Evolutionary conservation across 2,329 filamentous ascomycete genomes (phyloP).

Genomic region (Alternaria triticimaculans): DNA sequence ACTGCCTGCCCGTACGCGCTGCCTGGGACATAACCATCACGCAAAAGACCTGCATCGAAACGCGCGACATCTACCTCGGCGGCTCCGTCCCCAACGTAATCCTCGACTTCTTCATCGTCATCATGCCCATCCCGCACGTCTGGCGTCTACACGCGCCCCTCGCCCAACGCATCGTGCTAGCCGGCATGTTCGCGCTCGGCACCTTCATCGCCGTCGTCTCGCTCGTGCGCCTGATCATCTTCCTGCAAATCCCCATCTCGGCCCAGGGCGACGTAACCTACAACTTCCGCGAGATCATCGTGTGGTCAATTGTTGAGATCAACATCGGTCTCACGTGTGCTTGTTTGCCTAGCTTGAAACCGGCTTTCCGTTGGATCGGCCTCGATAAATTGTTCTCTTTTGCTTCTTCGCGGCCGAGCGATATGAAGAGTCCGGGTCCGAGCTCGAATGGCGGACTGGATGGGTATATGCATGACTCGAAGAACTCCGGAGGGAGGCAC

Average conservation of each 20-base stretch:
- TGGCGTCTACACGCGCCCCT: constrained; percentile 30
- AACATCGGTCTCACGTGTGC: constrained; percentile 33
- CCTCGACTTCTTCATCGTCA: constrained; percentile 28
- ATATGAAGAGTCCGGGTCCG: constrained; percentile 14
- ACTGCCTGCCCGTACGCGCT: constrained; percentile 26
- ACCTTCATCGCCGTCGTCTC: constrained; percentile 34
- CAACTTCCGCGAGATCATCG: constrained; percentile 35
- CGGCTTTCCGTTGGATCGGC: constrained; percentile 21
- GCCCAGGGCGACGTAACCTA: constrained; percentile 27
- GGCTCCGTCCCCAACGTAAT: constrained; percentile 34
- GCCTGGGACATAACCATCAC: constrained; percentile 31
- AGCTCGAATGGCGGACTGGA: constrained; percentile 1
- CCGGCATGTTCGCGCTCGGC: constrained; percentile 32
- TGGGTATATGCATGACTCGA: background rate
- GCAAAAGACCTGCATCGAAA: constrained; percentile 25
- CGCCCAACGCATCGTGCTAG: constrained; percentile 29
- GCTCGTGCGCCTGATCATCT: constrained; percentile 29
- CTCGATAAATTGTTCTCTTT: constrained; percentile 30
- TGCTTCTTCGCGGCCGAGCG: constrained; percentile 19
- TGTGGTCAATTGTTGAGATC: constrained; percentile 34
- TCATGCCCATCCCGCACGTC: constrained; percentile 35
- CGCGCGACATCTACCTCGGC: constrained; percentile 27
- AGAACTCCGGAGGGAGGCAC: constrained; percentile 3
- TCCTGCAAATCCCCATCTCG: constrained; percentile 29
- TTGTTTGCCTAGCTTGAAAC: constrained; percentile 29